A percentile compares a stretch with the other conserved stretches of the same genome.
Evolutionary conservation across 208 protist species (phyloP).

Genomic region (Leptomonas seymouri): DNA sequence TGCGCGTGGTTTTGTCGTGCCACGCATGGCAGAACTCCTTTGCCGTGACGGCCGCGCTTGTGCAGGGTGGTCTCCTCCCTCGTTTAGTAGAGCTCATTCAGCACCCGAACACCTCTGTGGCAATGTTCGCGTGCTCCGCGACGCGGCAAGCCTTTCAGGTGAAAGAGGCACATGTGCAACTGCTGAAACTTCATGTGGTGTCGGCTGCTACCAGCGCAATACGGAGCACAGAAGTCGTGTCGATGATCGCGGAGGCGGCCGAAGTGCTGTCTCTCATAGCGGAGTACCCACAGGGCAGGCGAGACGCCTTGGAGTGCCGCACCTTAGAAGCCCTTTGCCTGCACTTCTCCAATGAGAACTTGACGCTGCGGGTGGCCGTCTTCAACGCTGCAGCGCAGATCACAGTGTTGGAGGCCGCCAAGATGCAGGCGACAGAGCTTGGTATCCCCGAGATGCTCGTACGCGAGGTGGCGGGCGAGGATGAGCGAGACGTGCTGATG

Average conservation of each 20-base stretch:
- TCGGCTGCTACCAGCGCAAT: constrained; percentile 48
- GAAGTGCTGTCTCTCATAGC: constrained; percentile 62
- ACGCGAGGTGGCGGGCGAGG: constrained; percentile 48
- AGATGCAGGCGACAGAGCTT: constrained; percentile 67
- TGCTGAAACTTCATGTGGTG: constrained; percentile 52
- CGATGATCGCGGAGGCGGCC: constrained; percentile 58
- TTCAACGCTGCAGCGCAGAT: constrained; percentile 72
- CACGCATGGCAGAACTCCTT: constrained; percentile 69
- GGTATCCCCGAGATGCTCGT: constrained; percentile 37
- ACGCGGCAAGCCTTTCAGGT: constrained; percentile 63
- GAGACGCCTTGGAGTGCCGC: constrained; percentile 48
- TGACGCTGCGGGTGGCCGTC: constrained; percentile 69
- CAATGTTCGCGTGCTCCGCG: constrained; percentile 60
- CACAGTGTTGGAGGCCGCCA: constrained; percentile 75
- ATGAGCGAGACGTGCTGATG: constrained; percentile 84
- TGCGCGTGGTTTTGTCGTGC: constrained; percentile 65
- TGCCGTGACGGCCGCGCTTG: constrained; percentile 50
- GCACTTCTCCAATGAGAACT: constrained; percentile 61
- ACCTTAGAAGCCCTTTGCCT: constrained; percentile 51
- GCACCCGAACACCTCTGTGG: constrained; percentile 38
- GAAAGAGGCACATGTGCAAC: constrained; percentile 72
- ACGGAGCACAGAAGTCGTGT: constrained; percentile 37
- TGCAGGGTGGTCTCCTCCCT: constrained; percentile 45
- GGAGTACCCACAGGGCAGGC: constrained; percentile 58
- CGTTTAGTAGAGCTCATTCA: constrained; percentile 45